Conservation (phyloP, 495 filamentous ascomycete species). For the Penicillium simplicissimum region DNA sequence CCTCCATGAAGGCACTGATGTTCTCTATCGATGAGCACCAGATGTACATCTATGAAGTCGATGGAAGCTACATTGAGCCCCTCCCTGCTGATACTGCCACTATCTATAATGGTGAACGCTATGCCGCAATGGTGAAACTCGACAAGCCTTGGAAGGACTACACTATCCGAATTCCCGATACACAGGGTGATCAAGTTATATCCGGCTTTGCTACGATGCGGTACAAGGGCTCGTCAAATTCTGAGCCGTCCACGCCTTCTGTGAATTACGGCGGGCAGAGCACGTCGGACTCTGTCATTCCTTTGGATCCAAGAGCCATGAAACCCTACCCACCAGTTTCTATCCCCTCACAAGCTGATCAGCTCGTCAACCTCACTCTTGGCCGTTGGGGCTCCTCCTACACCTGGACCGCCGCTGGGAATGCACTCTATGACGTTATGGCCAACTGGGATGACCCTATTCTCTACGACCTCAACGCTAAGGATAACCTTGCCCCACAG, state of each 20-base stretch:
- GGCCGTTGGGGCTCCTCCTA: conserved; percentile 37
- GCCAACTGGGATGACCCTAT: conserved; percentile 36
- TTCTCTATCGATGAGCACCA: conserved; percentile 48
- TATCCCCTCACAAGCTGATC: conserved; percentile 36
- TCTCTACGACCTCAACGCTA: conserved; percentile 40
- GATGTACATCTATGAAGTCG: conserved; percentile 44
- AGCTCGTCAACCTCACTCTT: conserved; percentile 42
- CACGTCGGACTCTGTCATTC: conserved; percentile 32
- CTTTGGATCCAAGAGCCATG: conserved; percentile 34
- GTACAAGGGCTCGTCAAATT: conserved; percentile 33
- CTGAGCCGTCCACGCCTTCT: conserved; percentile 30
- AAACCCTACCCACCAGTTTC: conserved; percentile 38
- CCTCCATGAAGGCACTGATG: conserved; percentile 36
- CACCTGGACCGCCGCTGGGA: conserved; percentile 42
- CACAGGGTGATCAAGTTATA: conserved; percentile 38
- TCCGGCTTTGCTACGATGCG: conserved; percentile 33
- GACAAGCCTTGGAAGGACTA: conserved; percentile 37
- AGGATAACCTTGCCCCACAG: conserved; percentile 23
- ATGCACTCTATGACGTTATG: conserved; percentile 28
- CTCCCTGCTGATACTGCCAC: conserved; percentile 29
- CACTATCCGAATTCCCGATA: conserved; percentile 37
- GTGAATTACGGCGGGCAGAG: conserved; percentile 42
- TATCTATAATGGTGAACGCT: conserved; percentile 40
- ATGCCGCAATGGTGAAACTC: conserved; percentile 40
- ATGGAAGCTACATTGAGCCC: conserved; percentile 42